Base-by-base conservation (phyloP, 768 basidiomycete genomes). In the Strobilomyces echinocephalus region DNA sequence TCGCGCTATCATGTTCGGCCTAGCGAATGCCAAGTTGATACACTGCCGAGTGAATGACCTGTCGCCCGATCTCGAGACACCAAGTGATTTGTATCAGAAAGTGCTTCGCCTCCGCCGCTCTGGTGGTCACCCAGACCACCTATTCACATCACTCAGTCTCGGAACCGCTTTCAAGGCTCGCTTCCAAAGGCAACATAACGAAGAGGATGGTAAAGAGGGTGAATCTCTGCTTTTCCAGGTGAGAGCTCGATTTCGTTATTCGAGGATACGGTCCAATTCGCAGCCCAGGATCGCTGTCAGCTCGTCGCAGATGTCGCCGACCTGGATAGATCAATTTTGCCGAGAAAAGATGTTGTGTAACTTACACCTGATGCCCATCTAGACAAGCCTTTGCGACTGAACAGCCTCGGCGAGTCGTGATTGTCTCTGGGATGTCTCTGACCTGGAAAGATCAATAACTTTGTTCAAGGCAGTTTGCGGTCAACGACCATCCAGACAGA, bases 1-100 rank as follows among this genome's bases (percentile, higher is more conserved):
- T 48, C 60, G 55, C 15, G 20, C 46, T 8, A 47, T 53, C 5
- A 51, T 63, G 31, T 50, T 41, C 15, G 59, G 59, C 42, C 53
- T 58, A 16, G 57, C 54, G 8, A 46, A 2, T 2, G 48, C 44
- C 2, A 36, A 53, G 11, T 24, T 46, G 34, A 30, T 49, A 3
- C 3, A 45, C 18, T 46, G 48, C 12, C 45, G 39, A 26, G 48
- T 21, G n/a, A 45, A 40, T 2, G 24, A 33, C 7, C 8, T 14
- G 11, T 21, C 39, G 5, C 15, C 33, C 8, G 44, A 57, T 46
- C n/a, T n/a, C 45, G 54, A 9, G 43, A 54, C n/a, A 24, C 10
- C 30, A 14, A n/a, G n/a, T n/a, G n/a, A 34, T 35, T 7, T 51
- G 36, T 54, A 34, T 33, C 28, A 30, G 36, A 50, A 47, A 3